These are phyloP conservation scores for Erodium chrysanthum DNA, from an alignment of 441 rosid genomes.

Conservation along the genomic window DNA sequence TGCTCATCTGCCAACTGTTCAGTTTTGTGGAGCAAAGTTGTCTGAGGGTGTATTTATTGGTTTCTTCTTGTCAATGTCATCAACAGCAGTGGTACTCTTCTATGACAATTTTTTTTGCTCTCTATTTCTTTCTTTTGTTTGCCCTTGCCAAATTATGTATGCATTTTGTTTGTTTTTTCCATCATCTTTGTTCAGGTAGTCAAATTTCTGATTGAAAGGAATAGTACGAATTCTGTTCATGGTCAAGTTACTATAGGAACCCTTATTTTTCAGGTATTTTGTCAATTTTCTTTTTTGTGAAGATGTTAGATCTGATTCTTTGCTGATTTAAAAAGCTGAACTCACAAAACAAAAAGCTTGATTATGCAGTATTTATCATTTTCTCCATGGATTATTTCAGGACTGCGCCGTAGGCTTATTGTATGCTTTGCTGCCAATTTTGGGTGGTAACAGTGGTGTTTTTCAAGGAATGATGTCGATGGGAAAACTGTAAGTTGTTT, in stretches of 20 bases:
- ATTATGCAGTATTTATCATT: constrained; percentile 9
- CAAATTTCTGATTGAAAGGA: constrained; percentile 76
- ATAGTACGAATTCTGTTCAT: constrained; percentile 59
- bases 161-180: constrained; percentile 20
- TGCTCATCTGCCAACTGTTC: constrained; percentile 27
- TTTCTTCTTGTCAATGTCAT: constrained; percentile 88
- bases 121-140: constrained; percentile 9
- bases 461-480: constrained; percentile 75
- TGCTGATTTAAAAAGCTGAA: constrained; percentile 14
- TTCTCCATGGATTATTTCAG: constrained; percentile 27
- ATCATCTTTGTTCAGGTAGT: constrained; percentile 50
- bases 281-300: constrained; percentile 8
- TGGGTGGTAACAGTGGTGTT: constrained; percentile 86
- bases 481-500: constrained; percentile 78
- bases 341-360: too few relatives aligned
- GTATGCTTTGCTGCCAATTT: constrained; percentile 87
- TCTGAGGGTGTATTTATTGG: constrained; percentile 95
- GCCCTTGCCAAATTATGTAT: constrained; percentile 11
- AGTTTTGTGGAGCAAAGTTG: constrained; percentile 92
- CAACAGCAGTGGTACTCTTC: constrained; percentile 82
- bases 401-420: constrained; percentile 94
- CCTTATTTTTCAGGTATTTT: constrained; percentile 80
- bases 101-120: constrained; percentile 3
- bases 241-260: constrained; percentile 98
- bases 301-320: constrained; percentile 10